These are phyloP conservation scores for Ceratocystis alfenasii DNA, from an alignment of 2,329 filamentous ascomycete species.

Conservation along the genomic window DNA sequence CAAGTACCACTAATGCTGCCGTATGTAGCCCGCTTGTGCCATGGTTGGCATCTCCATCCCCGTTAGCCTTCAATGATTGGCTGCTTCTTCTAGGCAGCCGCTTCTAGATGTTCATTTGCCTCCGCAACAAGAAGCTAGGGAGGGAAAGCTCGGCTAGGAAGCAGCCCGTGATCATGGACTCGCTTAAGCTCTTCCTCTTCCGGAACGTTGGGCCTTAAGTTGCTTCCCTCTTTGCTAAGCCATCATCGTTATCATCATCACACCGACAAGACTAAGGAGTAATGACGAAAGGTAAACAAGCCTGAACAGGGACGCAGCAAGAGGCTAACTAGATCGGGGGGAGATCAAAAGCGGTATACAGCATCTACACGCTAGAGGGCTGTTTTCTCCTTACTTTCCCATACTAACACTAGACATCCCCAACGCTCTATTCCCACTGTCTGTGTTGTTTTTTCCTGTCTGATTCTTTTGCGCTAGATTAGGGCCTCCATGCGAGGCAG, in stretches of 20 bases:
- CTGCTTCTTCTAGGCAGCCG: slow-evolving; percentile 1
- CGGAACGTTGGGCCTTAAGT: background rate
- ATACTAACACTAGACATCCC: too few relatives aligned
- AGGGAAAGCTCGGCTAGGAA: background rate
- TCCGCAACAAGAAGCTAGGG: background rate
- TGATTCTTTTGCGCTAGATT: background rate
- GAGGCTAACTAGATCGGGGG: background rate
- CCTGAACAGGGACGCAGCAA: background rate
- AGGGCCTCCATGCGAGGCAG: background rate
- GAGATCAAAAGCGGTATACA: slow-evolving; percentile 3
- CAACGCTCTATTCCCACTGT: too few relatives aligned
- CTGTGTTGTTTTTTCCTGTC: background rate
- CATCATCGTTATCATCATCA: background rate
- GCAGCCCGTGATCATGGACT: background rate
- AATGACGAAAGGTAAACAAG: background rate
- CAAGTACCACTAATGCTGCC: background rate
- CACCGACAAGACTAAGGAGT: background rate
- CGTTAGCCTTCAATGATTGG: background rate
- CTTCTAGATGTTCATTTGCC: background rate
- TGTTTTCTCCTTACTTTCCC: background rate
- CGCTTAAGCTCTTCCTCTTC: background rate
- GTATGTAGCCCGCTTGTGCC: too few relatives aligned
- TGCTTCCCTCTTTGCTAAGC: background rate
- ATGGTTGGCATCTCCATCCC: background rate
- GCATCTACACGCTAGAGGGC: background rate